phyloP scores from a whole-genome alignment of 768 basidiomycete genomes.

The Boletus coccyginus region DNA sequence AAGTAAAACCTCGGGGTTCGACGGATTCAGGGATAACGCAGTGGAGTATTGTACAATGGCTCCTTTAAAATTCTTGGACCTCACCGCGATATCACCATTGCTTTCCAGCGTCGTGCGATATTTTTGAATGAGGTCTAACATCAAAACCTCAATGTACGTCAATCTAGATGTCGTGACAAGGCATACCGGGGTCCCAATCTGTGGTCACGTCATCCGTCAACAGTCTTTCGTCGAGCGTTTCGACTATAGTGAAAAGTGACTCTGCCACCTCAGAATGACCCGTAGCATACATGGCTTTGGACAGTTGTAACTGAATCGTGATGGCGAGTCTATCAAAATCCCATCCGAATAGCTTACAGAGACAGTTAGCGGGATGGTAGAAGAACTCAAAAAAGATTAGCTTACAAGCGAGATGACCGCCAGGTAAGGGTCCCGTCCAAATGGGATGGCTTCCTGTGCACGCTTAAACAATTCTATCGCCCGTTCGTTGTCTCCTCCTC shows the following conservation, averaged over 20 bases:
- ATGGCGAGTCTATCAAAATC: slow-evolving; percentile 4
- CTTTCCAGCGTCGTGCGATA: not conserved
- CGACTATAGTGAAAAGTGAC: not conserved
- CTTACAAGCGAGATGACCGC: not conserved
- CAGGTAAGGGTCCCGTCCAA: not conserved
- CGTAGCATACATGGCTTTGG: not conserved
- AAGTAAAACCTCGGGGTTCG: not conserved
- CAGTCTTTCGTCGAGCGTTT: not conserved
- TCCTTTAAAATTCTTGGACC: not conserved
- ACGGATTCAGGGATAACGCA: not conserved
- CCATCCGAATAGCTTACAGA: slow-evolving; percentile 12
- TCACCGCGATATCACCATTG: not conserved
- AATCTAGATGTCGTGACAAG: too few relatives aligned
- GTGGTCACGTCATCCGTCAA: not conserved
- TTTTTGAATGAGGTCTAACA: not conserved
- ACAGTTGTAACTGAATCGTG: not conserved
- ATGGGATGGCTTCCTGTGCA: not conserved
- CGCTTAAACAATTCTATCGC: too few relatives aligned
- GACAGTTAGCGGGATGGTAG: not conserved
- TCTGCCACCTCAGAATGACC: not conserved
- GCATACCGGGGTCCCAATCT: not conserved
- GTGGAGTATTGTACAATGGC: slow-evolving; percentile 6
- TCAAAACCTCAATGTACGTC: too few relatives aligned
- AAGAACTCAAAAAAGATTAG: accelerated
- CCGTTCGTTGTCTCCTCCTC: not conserved